Conservation (phyloP, 768 basidiomycete species). For the Boletus sensibilis region DNA sequence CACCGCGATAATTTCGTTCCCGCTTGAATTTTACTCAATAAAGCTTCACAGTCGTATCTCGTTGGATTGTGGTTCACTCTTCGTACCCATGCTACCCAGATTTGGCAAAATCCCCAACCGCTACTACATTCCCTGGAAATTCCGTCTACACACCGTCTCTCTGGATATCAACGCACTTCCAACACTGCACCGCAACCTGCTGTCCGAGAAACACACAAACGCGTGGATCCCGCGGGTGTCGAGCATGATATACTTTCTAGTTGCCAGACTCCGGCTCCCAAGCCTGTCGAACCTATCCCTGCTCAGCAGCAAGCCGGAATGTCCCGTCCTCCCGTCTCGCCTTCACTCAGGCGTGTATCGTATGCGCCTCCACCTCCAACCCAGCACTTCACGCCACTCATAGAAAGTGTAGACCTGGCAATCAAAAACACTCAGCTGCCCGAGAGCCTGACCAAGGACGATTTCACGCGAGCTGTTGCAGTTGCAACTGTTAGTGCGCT, state of each 20-base stretch:
- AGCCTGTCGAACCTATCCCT: conserved; percentile 21
- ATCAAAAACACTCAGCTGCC: conserved; percentile 62
- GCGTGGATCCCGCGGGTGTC: conserved; percentile 39
- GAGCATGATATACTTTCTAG: conserved; percentile 37
- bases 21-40: conserved; percentile 3
- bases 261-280: conserved; percentile 39
- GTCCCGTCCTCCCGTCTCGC: conserved; percentile 38
- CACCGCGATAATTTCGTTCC: conserved; percentile 14
- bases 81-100: conserved; percentile 95
- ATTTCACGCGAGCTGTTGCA: conserved; percentile 91
- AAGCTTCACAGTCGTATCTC: conserved; percentile 74
- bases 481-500: conserved; percentile 91
- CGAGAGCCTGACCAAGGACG: conserved; percentile 72
- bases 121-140: conserved; percentile 68
- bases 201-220: conserved; percentile 38
- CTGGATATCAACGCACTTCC: conserved; percentile 58
- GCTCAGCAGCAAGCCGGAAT: conserved; percentile 17
- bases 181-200: conserved; percentile 9
- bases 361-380: conserved; percentile 44
- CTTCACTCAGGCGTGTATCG: conserved; percentile 52
- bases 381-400: conserved; percentile 55
- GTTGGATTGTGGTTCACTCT: conserved; percentile 99
- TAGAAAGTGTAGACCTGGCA: conserved; percentile 77
- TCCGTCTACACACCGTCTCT: conserved; percentile 51
- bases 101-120: conserved; percentile 97